phyloP scores from a whole-genome alignment of 768 basidiomycete genomes.

The Coprinopsis cinerea region DNA sequence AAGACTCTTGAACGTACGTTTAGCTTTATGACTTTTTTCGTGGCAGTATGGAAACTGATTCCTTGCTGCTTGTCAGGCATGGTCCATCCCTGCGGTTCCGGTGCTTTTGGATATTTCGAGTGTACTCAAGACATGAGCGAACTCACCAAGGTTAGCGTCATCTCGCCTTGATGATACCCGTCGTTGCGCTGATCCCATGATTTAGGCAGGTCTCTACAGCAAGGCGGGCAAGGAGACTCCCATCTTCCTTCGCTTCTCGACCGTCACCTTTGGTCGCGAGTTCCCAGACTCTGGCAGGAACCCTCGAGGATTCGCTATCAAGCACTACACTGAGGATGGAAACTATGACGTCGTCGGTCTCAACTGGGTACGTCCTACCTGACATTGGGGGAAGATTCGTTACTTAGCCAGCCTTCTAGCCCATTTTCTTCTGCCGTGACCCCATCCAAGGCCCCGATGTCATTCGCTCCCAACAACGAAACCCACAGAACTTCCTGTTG shows the following conservation, averaged over 20 bases:
- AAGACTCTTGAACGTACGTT: constrained; percentile 11
- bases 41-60: too few relatives aligned
- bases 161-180: neutral
- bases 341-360: constrained; percentile 12
- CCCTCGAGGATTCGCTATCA: constrained; percentile 12
- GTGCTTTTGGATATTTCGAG: constrained; percentile 10
- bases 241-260: constrained; percentile 11
- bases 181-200: neutral
- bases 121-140: constrained; percentile 10
- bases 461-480: constrained; percentile 12
- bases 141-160: constrained; percentile 5
- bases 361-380: constrained; percentile 9
- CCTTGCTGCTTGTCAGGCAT: constrained; percentile 8
- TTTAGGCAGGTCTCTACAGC: constrained; percentile 7
- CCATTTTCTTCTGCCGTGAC: constrained; percentile 11
- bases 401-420: neutral
- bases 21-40: neutral
- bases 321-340: constrained; percentile 13
- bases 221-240: constrained; percentile 8
- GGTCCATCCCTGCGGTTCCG: constrained; percentile 12
- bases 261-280: constrained; percentile 12
- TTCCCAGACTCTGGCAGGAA: constrained; percentile 12
- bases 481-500: constrained; percentile 8
- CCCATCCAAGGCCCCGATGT: constrained; percentile 12
- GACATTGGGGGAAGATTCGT: neutral